phyloP scores from a whole-genome alignment of 2,329 filamentous ascomycete species.

The Hansfordia pulvinata region DNA sequence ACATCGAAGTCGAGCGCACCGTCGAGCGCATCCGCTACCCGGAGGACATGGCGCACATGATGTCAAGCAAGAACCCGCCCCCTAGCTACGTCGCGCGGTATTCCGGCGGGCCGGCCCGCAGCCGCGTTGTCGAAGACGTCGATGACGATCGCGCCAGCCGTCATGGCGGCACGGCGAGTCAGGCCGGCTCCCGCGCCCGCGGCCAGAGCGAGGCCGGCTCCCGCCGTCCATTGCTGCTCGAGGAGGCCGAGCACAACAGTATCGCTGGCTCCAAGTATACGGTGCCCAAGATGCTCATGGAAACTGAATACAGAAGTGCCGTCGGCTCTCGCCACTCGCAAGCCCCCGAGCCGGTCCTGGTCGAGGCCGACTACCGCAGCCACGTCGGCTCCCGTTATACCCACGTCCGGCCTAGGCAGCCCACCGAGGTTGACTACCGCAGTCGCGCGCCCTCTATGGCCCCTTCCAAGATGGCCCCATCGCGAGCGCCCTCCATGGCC shows the following conservation, averaged over 20 bases:
- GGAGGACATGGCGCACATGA: conserved; percentile 16
- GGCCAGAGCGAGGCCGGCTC: conserved; percentile 26
- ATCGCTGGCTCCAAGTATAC: conserved; percentile 21
- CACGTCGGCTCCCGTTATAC: conserved; percentile 12
- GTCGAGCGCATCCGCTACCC: conserved; percentile 23
- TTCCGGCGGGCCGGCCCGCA: conserved; percentile 15
- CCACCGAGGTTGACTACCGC: conserved; percentile 2
- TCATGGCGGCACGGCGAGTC: too few species aligned
- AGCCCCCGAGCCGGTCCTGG: too few species aligned
- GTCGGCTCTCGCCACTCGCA: conserved; percentile 2
- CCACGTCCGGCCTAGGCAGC: too few species aligned
- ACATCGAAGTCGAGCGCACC: conserved; percentile 21
- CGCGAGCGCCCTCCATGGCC: too few species aligned
- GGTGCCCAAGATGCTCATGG: conserved; percentile 13
- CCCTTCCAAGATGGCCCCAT: too few species aligned
- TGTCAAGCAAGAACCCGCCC: conserved; percentile 19
- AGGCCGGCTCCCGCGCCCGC: conserved; percentile 17
- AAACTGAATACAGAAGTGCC: conserved; percentile 8
- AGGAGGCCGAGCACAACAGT: conserved; percentile 27
- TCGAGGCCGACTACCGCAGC: conserved; percentile 10
- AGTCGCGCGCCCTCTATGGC: conserved; percentile 3
- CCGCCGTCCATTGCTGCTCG: conserved; percentile 23
- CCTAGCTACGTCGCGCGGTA: conserved; percentile 22
- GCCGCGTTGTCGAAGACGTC: conserved; percentile 20
- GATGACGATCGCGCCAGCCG: conserved; percentile 28